Base-by-base conservation (phyloP, 1,284 basidiomycete genomes). In the Boletus semigastroideus region DNA sequence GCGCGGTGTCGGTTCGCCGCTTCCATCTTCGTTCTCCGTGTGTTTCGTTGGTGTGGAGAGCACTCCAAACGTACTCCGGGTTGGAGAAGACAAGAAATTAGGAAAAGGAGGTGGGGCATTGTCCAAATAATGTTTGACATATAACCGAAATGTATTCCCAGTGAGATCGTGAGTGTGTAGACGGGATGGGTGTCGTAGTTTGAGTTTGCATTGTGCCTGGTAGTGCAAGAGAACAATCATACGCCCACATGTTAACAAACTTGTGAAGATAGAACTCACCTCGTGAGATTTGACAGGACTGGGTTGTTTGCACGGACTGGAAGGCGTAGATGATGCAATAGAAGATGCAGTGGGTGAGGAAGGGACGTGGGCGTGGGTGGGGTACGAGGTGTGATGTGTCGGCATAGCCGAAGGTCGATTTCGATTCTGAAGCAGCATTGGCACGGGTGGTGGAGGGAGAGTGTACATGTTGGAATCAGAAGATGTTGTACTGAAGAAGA, bases 91-190 rank as follows among this genome's bases (percentile, higher is more conserved):
- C 6, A 25, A 48, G 1, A 47, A 42, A 25, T 8, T 6, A 19
- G 31, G 25, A 19, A 48, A 54, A 2, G 40, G 46, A 7, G 54
- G 55, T 2, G 64, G 67, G 0, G 65, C 66, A 56, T 82, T 74
- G 60, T 87, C 82, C 82, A 90, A 85, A 65, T 82, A 90, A 56
- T 90, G 83, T 57, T 87, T 88, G 54, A 90, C 59, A 60, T 90
- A 89, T 39, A 87, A 78, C 12, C 84, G 77, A 64, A 90, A 88
- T 0, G 82, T 84, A 52, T 83, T 83, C 7, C 72, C 75, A 1
- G 79, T 88, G 34, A 90, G 77, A 51, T 89, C 84, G 16, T 74
- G 73, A 0, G 80, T 78, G 46, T 77, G 83, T 17, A 90, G 67
- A 31, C 82, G 75, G 1, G 83, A 82, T 1, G 87, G 88, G 65